These are phyloP conservation scores for Didymella pinodella DNA, from an alignment of 2,329 filamentous ascomycete genomes.

Conservation along the genomic window DNA sequence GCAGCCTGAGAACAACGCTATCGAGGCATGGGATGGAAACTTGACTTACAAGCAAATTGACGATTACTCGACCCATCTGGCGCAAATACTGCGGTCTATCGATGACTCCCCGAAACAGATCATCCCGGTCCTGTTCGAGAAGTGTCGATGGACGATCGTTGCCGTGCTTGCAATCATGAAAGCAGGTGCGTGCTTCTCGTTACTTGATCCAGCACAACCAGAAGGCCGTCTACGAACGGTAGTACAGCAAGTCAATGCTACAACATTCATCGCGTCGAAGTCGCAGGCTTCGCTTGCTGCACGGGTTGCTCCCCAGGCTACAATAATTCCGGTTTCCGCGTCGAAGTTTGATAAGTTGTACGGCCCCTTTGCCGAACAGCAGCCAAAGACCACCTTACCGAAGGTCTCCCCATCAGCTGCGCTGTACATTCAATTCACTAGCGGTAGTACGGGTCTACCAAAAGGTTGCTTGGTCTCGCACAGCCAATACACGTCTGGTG, in stretches of 20 bases:
- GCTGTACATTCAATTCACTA: constrained; percentile 50
- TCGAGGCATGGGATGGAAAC: constrained; percentile 50
- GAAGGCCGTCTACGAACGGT: constrained; percentile 45
- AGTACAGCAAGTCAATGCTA: constrained; percentile 42
- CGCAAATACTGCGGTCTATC: constrained; percentile 35
- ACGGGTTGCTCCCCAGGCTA: constrained; percentile 40
- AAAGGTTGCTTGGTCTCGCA: constrained; percentile 49
- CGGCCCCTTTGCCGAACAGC: constrained; percentile 38
- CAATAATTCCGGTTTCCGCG: constrained; percentile 46
- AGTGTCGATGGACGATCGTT: constrained; percentile 51
- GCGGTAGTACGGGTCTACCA: constrained; percentile 47
- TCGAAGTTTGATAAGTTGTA: constrained; percentile 43
- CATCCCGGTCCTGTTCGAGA: constrained; percentile 53
- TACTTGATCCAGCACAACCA: constrained; percentile 49
- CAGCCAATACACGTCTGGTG: constrained; percentile 47
- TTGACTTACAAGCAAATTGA: constrained; percentile 49
- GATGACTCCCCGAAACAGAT: constrained; percentile 40
- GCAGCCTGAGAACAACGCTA: constrained; percentile 48
- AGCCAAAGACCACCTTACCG: constrained; percentile 38
- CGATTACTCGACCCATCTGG: constrained; percentile 43
- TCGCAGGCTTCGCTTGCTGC: constrained; percentile 39
- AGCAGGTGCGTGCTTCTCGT: constrained; percentile 49
- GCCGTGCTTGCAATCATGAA: constrained; percentile 53
- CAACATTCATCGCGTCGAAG: constrained; percentile 41
- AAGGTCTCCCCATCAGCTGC: constrained; percentile 36